Percentiles rank a stretch among this genome's conserved stretches.
These are phyloP conservation scores for Lipomyces anomalus DNA, from an alignment of 805 yeast species.

Conservation along the genomic window DNA sequence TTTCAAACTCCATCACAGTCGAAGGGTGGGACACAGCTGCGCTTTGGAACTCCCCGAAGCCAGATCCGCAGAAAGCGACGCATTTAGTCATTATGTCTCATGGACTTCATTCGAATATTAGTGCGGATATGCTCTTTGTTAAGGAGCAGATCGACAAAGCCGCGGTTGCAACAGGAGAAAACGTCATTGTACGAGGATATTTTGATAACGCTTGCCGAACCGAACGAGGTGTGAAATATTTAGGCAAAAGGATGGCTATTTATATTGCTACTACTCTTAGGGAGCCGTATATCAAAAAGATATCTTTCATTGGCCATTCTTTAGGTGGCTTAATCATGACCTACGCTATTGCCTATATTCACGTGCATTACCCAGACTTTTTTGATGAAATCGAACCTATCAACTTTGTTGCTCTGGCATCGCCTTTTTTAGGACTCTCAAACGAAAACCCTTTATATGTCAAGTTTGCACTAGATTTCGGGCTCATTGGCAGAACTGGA, in stretches of 20 bases:
- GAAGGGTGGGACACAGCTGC: slow-evolving; percentile 51
- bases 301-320: slow-evolving; percentile 86
- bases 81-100: slow-evolving; percentile 86
- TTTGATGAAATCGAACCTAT: slow-evolving; percentile 63
- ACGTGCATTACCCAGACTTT: slow-evolving; percentile 56
- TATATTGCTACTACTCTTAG: slow-evolving; percentile 42
- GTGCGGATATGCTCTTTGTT: slow-evolving; percentile 83
- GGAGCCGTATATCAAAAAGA: slow-evolving; percentile 42
- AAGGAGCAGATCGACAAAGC: slow-evolving; percentile 69
- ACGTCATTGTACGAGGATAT: slow-evolving; percentile 75
- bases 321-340: slow-evolving; percentile 90
- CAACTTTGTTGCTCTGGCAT: slow-evolving; percentile 76
- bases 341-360: slow-evolving; percentile 79
- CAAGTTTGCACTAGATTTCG: slow-evolving; percentile 76
- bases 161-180: slow-evolving; percentile 44
- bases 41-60: slow-evolving; percentile 70
- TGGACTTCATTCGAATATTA: slow-evolving; percentile 84
- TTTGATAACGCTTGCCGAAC: slow-evolving; percentile 82
- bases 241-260: slow-evolving; percentile 77
- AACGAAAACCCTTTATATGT: slow-evolving; percentile 85
- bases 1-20: slow-evolving; percentile 29
- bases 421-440: slow-evolving; percentile 83
- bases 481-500: slow-evolving; percentile 89
- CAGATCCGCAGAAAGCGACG: slow-evolving; percentile 47
- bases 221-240: slow-evolving; percentile 76